Percentiles rank a stretch among this genome's conserved stretches.
These are phyloP conservation scores for Erodium maritimum DNA, from an alignment of 345 rosid species.

Conservation along the genomic window DNA sequence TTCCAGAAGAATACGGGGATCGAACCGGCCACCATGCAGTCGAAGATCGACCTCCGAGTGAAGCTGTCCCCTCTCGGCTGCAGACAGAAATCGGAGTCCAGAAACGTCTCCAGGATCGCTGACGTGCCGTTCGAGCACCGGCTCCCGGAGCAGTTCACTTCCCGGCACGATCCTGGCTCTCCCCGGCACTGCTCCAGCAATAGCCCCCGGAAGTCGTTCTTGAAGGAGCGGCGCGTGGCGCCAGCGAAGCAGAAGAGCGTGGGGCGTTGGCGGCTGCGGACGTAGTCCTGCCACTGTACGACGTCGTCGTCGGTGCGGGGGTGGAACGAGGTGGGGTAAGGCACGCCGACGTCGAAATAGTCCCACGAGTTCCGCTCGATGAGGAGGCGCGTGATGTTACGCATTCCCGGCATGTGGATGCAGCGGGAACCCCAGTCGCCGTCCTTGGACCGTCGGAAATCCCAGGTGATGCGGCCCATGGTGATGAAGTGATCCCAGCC, in stretches of 20 bases:
- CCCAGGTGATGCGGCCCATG: conserved; percentile 98
- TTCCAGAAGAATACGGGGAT: conserved; percentile 94
- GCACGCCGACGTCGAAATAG: conserved; percentile 83
- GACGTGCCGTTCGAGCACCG: conserved; percentile 72
- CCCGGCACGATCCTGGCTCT: conserved; percentile 38
- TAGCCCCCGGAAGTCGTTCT: conserved; percentile 66
- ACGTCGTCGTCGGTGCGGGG: conserved; percentile 66
- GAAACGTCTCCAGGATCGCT: conserved; percentile 57
- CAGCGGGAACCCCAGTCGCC: conserved; percentile 93
- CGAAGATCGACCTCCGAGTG: conserved; percentile 84
- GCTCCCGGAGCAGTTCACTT: conserved; percentile 46
- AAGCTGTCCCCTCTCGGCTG: conserved; percentile 97
- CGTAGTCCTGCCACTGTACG: conserved; percentile 65
- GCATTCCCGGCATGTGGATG: conserved; percentile 61
- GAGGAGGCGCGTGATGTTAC: conserved; percentile 84
- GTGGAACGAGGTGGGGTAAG: conserved; percentile 98
- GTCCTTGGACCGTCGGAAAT: conserved; percentile 67
- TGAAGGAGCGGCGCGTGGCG: conserved; percentile 46
- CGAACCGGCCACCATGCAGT: conserved; percentile 92
- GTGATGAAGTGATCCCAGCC: conserved; percentile 96
- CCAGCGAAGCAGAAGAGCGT: conserved; percentile 90
- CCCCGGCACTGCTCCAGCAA: conserved; percentile 52
- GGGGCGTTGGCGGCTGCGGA: conserved; percentile 38
- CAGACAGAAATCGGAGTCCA: conserved; percentile 71
- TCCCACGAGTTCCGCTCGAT: conserved; percentile 99